Conservation (phyloP, 2,329 filamentous ascomycete genomes). For the Verticillium dahliae region DNA sequence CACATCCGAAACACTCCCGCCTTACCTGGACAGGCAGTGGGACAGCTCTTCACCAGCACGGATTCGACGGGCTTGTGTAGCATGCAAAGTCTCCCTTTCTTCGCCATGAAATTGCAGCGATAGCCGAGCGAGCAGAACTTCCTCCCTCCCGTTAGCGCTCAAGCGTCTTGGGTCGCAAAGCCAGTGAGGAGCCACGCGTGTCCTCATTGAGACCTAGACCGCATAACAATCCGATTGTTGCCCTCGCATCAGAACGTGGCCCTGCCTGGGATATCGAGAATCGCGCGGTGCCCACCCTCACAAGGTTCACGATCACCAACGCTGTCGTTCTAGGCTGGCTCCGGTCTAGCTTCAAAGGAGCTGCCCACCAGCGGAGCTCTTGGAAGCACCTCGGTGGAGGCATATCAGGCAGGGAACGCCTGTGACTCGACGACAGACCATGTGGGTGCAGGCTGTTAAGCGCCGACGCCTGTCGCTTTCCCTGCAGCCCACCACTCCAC, state of each 20-base stretch:
- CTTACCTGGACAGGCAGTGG: background rate
- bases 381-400: slow-evolving; percentile 1
- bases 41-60: no score
- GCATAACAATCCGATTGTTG: background rate
- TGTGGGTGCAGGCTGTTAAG: slow-evolving; percentile 41
- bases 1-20: background rate
- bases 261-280: background rate
- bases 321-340: background rate
- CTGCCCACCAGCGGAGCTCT: background rate
- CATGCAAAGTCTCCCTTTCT: background rate
- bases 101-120: background rate
- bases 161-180: background rate
- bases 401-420: background rate
- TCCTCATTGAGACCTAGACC: background rate
- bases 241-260: background rate
- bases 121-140: background rate
- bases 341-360: background rate
- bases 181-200: background rate
- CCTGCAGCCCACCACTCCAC: slow-evolving; percentile 36
- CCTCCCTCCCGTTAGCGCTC: background rate
- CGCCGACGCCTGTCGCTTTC: slow-evolving; percentile 47
- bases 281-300: background rate
- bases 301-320: background rate
- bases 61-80: background rate
- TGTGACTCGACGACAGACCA: slow-evolving; percentile 14